These are phyloP conservation scores for Pichia sp. DNA, from an alignment of 1,139 yeast species.

Conservation along the genomic window DNA sequence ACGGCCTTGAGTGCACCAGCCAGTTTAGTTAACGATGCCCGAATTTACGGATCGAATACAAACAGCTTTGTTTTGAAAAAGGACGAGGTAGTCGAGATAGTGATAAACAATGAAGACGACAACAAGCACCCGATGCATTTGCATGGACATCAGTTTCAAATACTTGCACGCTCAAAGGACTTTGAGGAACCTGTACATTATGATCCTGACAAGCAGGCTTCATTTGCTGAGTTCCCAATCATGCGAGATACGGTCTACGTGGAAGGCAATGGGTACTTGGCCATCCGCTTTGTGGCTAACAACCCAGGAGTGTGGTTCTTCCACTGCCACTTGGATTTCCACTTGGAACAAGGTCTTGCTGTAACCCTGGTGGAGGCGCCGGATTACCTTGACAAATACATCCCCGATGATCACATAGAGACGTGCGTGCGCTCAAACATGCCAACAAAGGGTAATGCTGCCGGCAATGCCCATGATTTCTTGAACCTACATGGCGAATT, in stretches of 20 bases:
- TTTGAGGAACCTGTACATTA: slow-evolving; percentile 52
- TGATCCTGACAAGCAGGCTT: slow-evolving; percentile 38
- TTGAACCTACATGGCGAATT: slow-evolving; percentile 55
- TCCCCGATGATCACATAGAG: slow-evolving; percentile 41
- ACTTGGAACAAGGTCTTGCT: slow-evolving; percentile 73
- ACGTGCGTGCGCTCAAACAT: slow-evolving; percentile 46
- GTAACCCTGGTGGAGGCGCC: slow-evolving; percentile 67
- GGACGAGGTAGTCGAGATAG: slow-evolving; percentile 62
- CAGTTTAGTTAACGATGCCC: slow-evolving; percentile 41
- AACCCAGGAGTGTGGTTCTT: slow-evolving; percentile 85
- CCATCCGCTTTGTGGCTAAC: slow-evolving; percentile 62
- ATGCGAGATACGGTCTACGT: slow-evolving; percentile 63
- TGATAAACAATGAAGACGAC: slow-evolving; percentile 65
- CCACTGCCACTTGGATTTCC: slow-evolving; percentile 85
- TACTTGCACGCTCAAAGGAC: slow-evolving; percentile 53
- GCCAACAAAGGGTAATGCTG: slow-evolving; percentile 62
- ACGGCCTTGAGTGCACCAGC: slow-evolving; percentile 53
- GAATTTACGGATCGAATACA: slow-evolving; percentile 65
- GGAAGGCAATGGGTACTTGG: slow-evolving; percentile 61
- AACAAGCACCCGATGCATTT: slow-evolving; percentile 82
- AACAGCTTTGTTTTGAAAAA: slow-evolving; percentile 57
- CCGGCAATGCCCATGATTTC: slow-evolving; percentile 51
- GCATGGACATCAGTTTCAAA: slow-evolving; percentile 75
- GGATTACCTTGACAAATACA: slow-evolving; percentile 37
- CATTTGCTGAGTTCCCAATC: slow-evolving; percentile 55